Percentiles rank a stretch among this genome's conserved stretches.
Evolutionary conservation across 768 basidiomycete genomes (phyloP).

Genomic region (Cystofilobasidium capitatum): DNA sequence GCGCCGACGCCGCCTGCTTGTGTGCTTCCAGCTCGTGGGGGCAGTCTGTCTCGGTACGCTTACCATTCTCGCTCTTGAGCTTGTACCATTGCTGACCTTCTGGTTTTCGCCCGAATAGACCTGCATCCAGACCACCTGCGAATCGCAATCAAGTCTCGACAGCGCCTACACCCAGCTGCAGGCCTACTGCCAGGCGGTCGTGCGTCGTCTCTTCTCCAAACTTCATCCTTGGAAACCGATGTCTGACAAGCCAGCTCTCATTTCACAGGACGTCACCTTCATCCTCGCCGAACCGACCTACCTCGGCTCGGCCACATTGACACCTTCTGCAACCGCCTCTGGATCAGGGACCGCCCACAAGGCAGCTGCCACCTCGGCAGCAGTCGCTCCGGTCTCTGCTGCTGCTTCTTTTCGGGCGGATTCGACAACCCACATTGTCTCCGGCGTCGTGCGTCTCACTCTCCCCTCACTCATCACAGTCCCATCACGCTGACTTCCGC

Average conservation of each 20-base stretch:
- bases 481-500: background rate
- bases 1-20: constrained; percentile 3
- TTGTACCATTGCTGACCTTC: background rate
- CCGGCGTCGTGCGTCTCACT: background rate
- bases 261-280: background rate
- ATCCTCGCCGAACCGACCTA: background rate
- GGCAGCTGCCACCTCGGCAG: background rate
- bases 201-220: background rate
- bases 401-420: background rate
- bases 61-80: background rate
- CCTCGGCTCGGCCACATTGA: background rate
- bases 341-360: background rate
- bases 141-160: background rate
- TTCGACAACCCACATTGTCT: background rate
- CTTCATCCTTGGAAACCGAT: too few species aligned
- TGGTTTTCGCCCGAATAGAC: background rate
- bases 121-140: constrained; percentile 5
- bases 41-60: background rate
- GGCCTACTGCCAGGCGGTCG: background rate
- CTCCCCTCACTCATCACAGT: background rate
- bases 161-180: constrained; percentile 1
- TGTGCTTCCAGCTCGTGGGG: background rate
- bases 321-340: too few species aligned
- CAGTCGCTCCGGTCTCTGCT: background rate
- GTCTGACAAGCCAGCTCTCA: background rate